Percentiles rank a stretch among this genome's conserved stretches.
phyloP scores from a whole-genome alignment of 2,329 filamentous ascomycete species.

The Aspergillaceae sp. region DNA sequence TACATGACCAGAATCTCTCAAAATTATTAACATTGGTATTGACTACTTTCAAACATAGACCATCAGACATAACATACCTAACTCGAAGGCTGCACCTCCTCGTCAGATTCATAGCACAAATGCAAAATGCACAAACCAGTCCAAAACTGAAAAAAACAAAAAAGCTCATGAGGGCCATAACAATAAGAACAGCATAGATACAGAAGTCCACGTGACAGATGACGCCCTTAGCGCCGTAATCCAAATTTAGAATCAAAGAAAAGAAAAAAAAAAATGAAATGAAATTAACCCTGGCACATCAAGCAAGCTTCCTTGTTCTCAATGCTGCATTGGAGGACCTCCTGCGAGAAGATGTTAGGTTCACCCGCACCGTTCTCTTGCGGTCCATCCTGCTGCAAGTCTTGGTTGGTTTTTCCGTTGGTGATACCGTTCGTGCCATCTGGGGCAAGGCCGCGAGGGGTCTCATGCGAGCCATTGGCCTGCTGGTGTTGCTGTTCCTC shows the following conservation, averaged over 20 bases:
- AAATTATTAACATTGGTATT: too few species aligned
- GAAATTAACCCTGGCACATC: conserved; percentile 83
- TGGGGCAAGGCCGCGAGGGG: conserved; percentile 38
- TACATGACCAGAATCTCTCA: too few species aligned
- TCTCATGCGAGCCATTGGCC: conserved; percentile 7
- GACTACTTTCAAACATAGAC: too few species aligned
- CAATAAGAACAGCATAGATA: conserved; percentile 8
- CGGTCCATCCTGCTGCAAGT: conserved; percentile 52
- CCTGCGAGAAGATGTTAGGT: conserved; percentile 79
- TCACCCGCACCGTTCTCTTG: conserved; percentile 55
- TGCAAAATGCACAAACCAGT: too few species aligned
- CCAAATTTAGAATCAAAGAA: not conserved
- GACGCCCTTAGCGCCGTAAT: not conserved
- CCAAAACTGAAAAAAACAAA: too few species aligned
- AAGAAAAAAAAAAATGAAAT: not conserved
- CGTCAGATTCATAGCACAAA: too few species aligned
- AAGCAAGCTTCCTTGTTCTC: conserved; percentile 91
- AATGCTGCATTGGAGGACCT: conserved; percentile 88
- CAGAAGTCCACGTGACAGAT: not conserved
- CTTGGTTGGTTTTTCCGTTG: conserved; percentile 6
- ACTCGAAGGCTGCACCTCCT: too few species aligned
- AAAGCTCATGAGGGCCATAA: not conserved
- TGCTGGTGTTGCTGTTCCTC: conserved; percentile 35
- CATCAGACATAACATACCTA: too few species aligned
- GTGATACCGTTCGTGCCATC: conserved; percentile 21